These are phyloP conservation scores for Pelargonium myrrhifolium DNA, from an alignment of 441 rosid species.

Conservation along the genomic window DNA sequence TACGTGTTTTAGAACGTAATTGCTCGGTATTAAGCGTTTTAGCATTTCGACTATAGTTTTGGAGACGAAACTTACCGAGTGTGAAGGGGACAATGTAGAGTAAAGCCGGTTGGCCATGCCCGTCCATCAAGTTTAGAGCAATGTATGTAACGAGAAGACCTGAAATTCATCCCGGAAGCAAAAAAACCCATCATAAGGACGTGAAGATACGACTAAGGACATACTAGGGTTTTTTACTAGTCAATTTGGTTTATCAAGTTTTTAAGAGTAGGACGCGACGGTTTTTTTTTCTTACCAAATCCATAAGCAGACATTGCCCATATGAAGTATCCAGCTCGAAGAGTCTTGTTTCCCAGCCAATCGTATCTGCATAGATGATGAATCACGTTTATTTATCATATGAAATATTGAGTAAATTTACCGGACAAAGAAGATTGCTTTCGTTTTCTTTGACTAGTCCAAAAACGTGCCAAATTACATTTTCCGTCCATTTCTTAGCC, in stretches of 20 bases:
- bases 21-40: no score
- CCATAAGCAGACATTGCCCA: slow-evolving; percentile 93
- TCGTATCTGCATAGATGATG: slow-evolving; percentile 54
- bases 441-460: no score
- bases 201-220: background rate
- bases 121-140: slow-evolving; percentile 69
- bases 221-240: background rate
- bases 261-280: background rate
- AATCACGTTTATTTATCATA: background rate
- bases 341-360: slow-evolving; percentile 78
- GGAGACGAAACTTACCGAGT: slow-evolving; percentile 37
- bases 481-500: no score
- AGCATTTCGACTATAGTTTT: no score
- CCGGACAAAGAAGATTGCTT: no score
- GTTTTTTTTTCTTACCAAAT: slow-evolving; percentile 51
- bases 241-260: background rate
- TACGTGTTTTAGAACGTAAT: no score
- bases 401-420: no score
- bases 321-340: slow-evolving; percentile 77
- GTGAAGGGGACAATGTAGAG: slow-evolving; percentile 69
- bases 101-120: slow-evolving; percentile 72
- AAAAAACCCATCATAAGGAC: background rate
- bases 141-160: slow-evolving; percentile 65
- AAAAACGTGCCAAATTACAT: no score
- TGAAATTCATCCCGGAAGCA: slow-evolving; percentile 15